A percentile compares a stretch with the other conserved stretches of the same genome.
Conservation (phyloP, 345 rosid genomes). For the sweet orange (Citrus sinensis) region DVS_A1.0 CM039163.1:7739501-7740000, state of each 20-base stretch:
- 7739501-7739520: conserved; percentile 36
- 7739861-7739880: conserved; percentile 29
- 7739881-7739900: conserved; percentile 21
- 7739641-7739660: conserved; percentile 26
- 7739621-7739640: conserved; percentile 35
- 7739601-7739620: conserved; percentile 25
- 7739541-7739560: conserved; percentile 38
- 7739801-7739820: conserved; percentile 21
- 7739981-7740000: conserved; percentile 70
- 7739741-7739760: conserved; percentile 21
- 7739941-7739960: conserved; percentile 77
- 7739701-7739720: conserved; percentile 36
- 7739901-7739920: conserved; percentile 34
- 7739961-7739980: conserved; percentile 70
- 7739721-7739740: conserved; percentile 31
- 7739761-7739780: conserved; percentile 33
- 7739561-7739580: conserved; percentile 34
- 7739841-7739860: conserved; percentile 18
- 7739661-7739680: conserved; percentile 22
- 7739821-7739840: conserved; percentile 20
- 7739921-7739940: conserved; percentile 65
- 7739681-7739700: conserved; percentile 26
- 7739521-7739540: conserved; percentile 36
- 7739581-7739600: conserved; percentile 51
- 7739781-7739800: conserved; percentile 24